Base-by-base conservation (phyloP, 148 eudicot genomes). In the Arctostaphylos glauca region DNA sequence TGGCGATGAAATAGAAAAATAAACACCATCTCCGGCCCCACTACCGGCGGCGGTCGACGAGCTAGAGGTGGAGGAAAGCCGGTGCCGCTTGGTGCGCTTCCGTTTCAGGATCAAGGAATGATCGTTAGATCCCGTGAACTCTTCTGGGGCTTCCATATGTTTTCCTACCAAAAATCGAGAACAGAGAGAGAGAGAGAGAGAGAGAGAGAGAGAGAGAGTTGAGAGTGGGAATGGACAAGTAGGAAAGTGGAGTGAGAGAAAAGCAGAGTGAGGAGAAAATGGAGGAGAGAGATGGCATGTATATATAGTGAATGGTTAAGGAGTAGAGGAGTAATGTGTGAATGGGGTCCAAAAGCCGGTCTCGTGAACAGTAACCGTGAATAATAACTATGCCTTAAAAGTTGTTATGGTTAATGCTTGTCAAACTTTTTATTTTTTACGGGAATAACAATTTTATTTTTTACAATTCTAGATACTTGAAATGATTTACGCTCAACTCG, bases 41-140 rank as follows among this genome's bases (percentile, higher is more conserved):
- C 59, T 47, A 13, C n/a, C 82, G 0, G 78, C 84, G 12, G 43
- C 72, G 19, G 83, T 47, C 15, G 70, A 23, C 15, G 41, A 64
- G 84, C 62, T 83, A 47, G 84, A 86, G 89, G 87, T 4, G 93
- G 91, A 1, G 94, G 92, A 18, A 84, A 89, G 90, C 64, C 94
- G 83, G 2, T 87, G 80, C 6, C 98, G 91, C 87, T 91, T 94
- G 81, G 92, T 93, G 14, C 94, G 88, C 88, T 90, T 95, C 8
- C 94, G 90, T 80, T 91, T 95, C 76, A 92, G 82, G 81, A 86
- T 85, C 81, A 62, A 2, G 44, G 53, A 78, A 49, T 75, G 48
- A 50, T 79, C 76, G 56, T 76, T 47, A 2, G 80, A 79, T 2
- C 50, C 80, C 21, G 78, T 79, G 5, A 80, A 76, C 44, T 87